Percentiles rank a stretch among this genome's conserved stretches.
Evolutionary conservation across 2,329 filamentous ascomycete species (phyloP).

Genomic region (Hypoxylon sp.): DNA sequence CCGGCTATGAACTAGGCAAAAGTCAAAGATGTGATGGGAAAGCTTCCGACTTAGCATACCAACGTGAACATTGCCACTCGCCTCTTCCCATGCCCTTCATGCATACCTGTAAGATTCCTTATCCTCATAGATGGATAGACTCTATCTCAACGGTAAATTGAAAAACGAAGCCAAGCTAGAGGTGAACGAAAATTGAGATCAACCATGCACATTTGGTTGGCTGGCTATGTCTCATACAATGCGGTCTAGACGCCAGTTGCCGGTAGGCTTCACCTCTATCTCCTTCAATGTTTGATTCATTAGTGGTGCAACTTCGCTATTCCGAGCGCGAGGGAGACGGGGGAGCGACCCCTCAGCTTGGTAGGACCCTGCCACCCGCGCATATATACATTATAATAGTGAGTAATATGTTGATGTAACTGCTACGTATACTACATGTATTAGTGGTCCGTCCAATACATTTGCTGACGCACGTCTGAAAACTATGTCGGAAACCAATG

Average conservation of each 20-base stretch:
- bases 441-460: constrained; percentile 12
- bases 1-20: constrained; percentile 34
- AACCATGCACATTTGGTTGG: constrained; percentile 9
- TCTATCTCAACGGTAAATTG: background rate
- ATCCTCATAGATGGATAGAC: constrained; percentile 1
- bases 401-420: constrained; percentile 37
- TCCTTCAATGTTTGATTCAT: constrained; percentile 1
- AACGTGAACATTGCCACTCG: constrained; percentile 15
- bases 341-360: constrained; percentile 9
- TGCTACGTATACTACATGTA: constrained; percentile 6
- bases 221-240: constrained; percentile 15
- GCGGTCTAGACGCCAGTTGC: constrained; percentile 15
- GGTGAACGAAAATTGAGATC: constrained; percentile 18
- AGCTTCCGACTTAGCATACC: constrained; percentile 11
- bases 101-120: background rate
- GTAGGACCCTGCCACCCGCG: constrained; percentile 23
- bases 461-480: constrained; percentile 16
- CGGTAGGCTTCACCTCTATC: background rate
- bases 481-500: constrained; percentile 1
- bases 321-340: constrained; percentile 24
- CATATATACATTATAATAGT: constrained; percentile 9
- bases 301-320: constrained; percentile 25
- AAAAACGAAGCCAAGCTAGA: background rate
- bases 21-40: constrained; percentile 26
- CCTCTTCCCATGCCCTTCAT: background rate